Base-by-base conservation (phyloP, 805 yeast species). In the Millerozyma acaciae region DNA sequence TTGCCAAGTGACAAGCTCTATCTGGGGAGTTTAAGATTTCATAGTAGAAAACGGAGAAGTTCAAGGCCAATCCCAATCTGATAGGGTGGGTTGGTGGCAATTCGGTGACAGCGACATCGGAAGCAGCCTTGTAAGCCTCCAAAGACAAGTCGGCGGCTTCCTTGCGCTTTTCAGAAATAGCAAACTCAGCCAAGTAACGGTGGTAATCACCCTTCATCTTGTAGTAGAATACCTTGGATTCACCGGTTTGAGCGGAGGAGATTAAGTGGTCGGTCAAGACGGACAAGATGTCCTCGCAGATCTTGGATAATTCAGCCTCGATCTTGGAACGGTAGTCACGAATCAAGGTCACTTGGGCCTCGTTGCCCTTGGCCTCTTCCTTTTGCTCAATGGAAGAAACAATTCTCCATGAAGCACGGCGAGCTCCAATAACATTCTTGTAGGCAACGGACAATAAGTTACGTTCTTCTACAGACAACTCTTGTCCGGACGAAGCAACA, bases 121-220 rank as follows among this genome's bases (percentile, higher is more conserved):
- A 82, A 34, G 98, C 98, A 49, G 94, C 62, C 69, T 85, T 84
- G 76, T 90, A 90, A 43, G 96, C 90, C 66, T 87, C 95, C 59
- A 88, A 78, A 24, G 97, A 90, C 47, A 82, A 75, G 54, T 84
- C 88, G 32, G 97, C 93, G 45, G 96, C 94, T 47, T 76, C 87
- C 62, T 88, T 86, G 63, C 96, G 85, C 68, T 82, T 84, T 50
- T 88, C 97, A 46, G 85, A 79, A 53, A 80, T 75, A 43, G 97
- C 90, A 59, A 90, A 93, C 73, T 90, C 98, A 44, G 97, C 97
- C 70, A 90, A 77, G 69, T 90, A 90, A 75, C 98, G 95, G 75
- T 89, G 95, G 76, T 90, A 90, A 68, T 90, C 98, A 76, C 97
- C 98, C 75, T 90, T 90, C 97, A 90, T 90, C 78, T 90, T 90